Percentiles rank a stretch among this genome's conserved stretches.
Evolutionary conservation across 805 yeast species (phyloP).

Genomic region (Blastobotrys muscicola): DNA sequence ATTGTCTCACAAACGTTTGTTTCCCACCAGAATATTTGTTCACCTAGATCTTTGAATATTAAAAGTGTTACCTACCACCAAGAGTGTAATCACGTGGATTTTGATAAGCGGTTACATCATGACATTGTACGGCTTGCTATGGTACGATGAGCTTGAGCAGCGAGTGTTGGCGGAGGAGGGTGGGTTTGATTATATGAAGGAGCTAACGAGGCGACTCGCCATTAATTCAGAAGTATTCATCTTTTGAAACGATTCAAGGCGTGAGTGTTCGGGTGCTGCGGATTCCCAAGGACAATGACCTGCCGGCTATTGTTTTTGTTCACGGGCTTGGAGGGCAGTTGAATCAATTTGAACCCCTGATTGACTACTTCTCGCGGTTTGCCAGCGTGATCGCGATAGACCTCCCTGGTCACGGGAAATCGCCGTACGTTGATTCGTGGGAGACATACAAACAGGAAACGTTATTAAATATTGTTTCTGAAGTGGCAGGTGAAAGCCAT

Average conservation of each 20-base stretch:
- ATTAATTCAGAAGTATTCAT: slow-evolving; percentile 14
- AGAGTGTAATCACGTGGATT: too few relatives aligned
- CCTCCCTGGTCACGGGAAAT: slow-evolving; percentile 77
- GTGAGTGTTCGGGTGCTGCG: slow-evolving; percentile 12
- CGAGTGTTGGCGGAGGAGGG: neutral
- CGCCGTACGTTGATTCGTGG: slow-evolving; percentile 23
- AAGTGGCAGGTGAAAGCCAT: slow-evolving; percentile 27
- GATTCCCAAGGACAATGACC: slow-evolving; percentile 22
- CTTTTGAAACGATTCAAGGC: neutral
- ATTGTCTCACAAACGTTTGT: too few relatives aligned
- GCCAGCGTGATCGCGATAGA: slow-evolving; percentile 64
- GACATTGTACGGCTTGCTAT: neutral
- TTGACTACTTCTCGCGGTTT: slow-evolving; percentile 52
- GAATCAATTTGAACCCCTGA: slow-evolving; percentile 70
- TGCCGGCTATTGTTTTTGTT: slow-evolving; percentile 57
- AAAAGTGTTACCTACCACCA: too few relatives aligned
- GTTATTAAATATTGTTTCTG: slow-evolving; percentile 31
- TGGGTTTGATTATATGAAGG: neutral
- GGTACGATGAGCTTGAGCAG: neutral
- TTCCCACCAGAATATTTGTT: too few relatives aligned
- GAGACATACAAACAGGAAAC: slow-evolving; percentile 32
- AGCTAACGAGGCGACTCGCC: slow-evolving; percentile 12
- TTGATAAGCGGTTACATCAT: too few relatives aligned
- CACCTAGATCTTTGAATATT: neutral
- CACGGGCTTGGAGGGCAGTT: slow-evolving; percentile 92